Percentiles rank a stretch among this genome's conserved stretches.
phyloP scores from a whole-genome alignment of 2,329 filamentous ascomycete genomes.

The Triangularia setosa region DNA sequence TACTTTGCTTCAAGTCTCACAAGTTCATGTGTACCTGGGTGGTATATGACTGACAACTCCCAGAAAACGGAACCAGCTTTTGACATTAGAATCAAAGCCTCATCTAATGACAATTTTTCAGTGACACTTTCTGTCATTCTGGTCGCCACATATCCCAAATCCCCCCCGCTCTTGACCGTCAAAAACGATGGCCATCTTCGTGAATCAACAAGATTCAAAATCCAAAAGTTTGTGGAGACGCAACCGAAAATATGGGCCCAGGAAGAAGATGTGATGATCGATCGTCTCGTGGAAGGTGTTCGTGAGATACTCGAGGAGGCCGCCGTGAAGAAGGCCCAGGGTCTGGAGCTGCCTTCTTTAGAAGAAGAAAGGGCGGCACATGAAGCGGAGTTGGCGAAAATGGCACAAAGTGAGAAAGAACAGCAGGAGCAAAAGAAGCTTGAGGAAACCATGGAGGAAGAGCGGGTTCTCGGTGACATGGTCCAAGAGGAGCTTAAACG shows the following conservation, averaged over 20 bases:
- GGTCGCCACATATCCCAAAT: constrained; percentile 88
- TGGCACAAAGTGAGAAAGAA: constrained; percentile 54
- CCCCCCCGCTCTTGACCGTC: constrained; percentile 67
- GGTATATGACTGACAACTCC: background rate
- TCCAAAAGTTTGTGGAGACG: constrained; percentile 60
- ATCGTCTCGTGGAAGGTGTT: constrained; percentile 64
- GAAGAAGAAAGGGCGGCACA: constrained; percentile 85
- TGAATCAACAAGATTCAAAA: constrained; percentile 66
- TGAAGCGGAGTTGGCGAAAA: constrained; percentile 64
- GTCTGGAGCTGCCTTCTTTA: constrained; percentile 74
- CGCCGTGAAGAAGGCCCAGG: constrained; percentile 70
- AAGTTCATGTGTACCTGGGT: background rate
- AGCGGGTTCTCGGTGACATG: constrained; percentile 65
- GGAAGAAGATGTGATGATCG: constrained; percentile 56
- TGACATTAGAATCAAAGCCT: constrained; percentile 72
- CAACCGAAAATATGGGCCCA: constrained; percentile 52
- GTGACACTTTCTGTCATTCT: constrained; percentile 74
- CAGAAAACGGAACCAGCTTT: constrained; percentile 77
- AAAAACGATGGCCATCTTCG: constrained; percentile 62
- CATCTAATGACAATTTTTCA: constrained; percentile 66
- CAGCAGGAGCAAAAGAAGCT: constrained; percentile 50
- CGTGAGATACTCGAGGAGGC: constrained; percentile 81
- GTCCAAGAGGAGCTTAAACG: constrained; percentile 68
- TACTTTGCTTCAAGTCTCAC: background rate
- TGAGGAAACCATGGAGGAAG: constrained; percentile 62